Conservation (phyloP, 805 yeast genomes). For the Sporopachydermia lactativora region DNA sequence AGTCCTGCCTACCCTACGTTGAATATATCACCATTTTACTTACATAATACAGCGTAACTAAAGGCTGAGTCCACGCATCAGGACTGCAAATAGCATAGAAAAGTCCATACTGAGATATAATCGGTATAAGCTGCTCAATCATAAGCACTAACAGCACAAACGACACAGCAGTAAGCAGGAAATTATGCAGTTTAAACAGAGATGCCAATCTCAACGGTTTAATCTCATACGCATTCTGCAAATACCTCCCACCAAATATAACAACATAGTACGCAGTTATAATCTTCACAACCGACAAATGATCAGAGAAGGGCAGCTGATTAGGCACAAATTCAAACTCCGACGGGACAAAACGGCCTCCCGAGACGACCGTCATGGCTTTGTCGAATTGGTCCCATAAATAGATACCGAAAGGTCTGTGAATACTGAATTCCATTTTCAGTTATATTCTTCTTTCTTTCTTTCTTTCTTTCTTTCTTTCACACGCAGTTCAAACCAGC, state of each 20-base stretch:
- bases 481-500: no score
- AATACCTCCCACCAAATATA: constrained; percentile 73
- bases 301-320: constrained; percentile 41
- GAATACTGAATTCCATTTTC: constrained; percentile 19
- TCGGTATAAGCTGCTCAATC: constrained; percentile 78
- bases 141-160: constrained; percentile 50
- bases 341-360: constrained; percentile 35
- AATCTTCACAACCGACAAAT: constrained; percentile 36
- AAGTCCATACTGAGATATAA: constrained; percentile 57
- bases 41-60: constrained; percentile 71
- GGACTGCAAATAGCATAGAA: constrained; percentile 71
- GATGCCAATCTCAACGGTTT: constrained; percentile 61
- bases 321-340: constrained; percentile 56
- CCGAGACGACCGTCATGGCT: constrained; percentile 29
- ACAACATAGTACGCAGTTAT: constrained; percentile 62
- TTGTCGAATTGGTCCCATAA: constrained; percentile 56
- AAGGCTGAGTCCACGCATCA: constrained; percentile 69
- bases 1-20: background rate
- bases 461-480: no score
- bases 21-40: constrained; percentile 1
- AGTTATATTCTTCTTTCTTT: no score
- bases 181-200: constrained; percentile 77
- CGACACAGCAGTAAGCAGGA: constrained; percentile 57
- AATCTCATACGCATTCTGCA: constrained; percentile 34
- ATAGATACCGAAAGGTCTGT: constrained; percentile 67